Evolutionary conservation across 306 rosid species (phyloP), one percentile per base, ranked within the genome.

Genomic region (Urtica urens): DNA sequence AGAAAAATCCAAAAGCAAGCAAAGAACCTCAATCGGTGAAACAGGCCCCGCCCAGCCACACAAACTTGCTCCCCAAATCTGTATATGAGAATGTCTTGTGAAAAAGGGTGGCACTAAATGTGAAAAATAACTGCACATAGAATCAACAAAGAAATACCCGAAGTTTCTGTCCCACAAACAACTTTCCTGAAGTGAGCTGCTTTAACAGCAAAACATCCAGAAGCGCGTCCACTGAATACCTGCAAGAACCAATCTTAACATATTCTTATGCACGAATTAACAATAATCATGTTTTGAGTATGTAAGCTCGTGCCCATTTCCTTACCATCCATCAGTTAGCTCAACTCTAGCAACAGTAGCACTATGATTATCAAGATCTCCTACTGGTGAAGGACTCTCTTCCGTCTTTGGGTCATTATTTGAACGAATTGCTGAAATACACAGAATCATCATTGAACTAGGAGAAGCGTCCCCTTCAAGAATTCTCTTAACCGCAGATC

Each of bases 21-120:
- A 21, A 38, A 64, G 60, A 75, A 88, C 97, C 95, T 84, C 93
- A 23, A 88, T 83, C 16, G 93, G 81, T 60, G 80, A 72, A 66
- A 81, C 71, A 23, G 95, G 97, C 53, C 69, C 84, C 57, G 47
- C 66, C 93, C 93, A 83, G 58, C 97, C 86, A 51, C 70, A 58
- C 56, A 88, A 63, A 66, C 75, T 71, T 58, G 90, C 95, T 74
- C 95, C 90, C 93, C 81, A 83, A 42, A 88, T 77, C 97, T 88
- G 72, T 53, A 49, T 23, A 41, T 47, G 64, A 64, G 37, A 73
- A 49, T 13, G 7, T 35, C 2, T 48, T 8, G 16, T n/a, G n/a
- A n/a, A n/a, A n/a, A n/a, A n/a, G n/a, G n/a, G n/a, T n/a, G n/a
- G n/a, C n/a, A n/a, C n/a, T n/a, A n/a, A n/a, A n/a, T n/a, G n/a